Evolutionary conservation across 1,139 yeast species (phyloP).

Genomic region (Taiozyma onychis): DNA sequence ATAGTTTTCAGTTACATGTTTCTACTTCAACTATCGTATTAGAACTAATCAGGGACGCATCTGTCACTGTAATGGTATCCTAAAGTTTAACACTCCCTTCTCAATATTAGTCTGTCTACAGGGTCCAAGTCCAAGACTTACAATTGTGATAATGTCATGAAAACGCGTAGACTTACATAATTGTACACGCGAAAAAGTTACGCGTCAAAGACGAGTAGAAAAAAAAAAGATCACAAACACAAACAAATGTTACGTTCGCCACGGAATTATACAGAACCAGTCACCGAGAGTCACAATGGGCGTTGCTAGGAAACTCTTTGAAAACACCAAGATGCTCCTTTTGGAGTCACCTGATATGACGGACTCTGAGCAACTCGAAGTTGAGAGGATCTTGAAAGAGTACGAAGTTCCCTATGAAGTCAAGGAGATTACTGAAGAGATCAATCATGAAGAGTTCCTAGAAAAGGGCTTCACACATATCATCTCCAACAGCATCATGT

Average conservation of each 20-base stretch:
- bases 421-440: slow-evolving; percentile 12
- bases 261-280: neutral
- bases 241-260: neutral
- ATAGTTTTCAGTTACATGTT: neutral
- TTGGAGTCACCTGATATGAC: slow-evolving; percentile 32
- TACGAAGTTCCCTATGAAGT: slow-evolving; percentile 21
- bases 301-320: slow-evolving; percentile 28
- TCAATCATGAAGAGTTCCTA: slow-evolving; percentile 18
- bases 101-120: too few species aligned
- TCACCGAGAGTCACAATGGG: neutral
- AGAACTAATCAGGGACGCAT: too few species aligned
- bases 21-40: too few species aligned
- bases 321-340: slow-evolving; percentile 36
- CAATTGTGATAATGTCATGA: too few species aligned
- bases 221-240: neutral
- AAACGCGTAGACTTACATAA: too few species aligned
- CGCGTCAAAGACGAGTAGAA: too few species aligned
- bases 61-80: too few species aligned
- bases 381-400: slow-evolving; percentile 21
- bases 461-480: slow-evolving; percentile 41
- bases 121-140: too few species aligned
- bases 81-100: too few species aligned
- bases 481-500: slow-evolving; percentile 47
- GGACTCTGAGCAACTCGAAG: slow-evolving; percentile 23
- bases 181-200: too few species aligned